These are phyloP conservation scores for Tolypocladium endophyticum DNA, from an alignment of 2,329 filamentous ascomycete genomes.

Conservation along the genomic window DNA sequence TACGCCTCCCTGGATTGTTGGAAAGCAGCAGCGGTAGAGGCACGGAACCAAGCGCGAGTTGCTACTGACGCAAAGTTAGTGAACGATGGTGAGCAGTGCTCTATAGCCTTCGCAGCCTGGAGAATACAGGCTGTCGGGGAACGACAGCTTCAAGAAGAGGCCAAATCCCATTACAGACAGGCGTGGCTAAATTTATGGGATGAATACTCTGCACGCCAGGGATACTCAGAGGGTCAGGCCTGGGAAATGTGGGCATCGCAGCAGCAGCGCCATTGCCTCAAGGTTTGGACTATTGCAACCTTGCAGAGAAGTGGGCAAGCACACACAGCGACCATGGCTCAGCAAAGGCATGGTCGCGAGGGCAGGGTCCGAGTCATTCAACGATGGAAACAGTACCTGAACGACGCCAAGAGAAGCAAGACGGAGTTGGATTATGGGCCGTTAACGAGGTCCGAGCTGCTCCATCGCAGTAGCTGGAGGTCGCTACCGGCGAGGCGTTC, in stretches of 20 bases:
- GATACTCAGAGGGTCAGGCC: conserved; percentile 14
- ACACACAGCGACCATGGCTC: conserved; percentile 23
- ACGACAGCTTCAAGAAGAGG: conserved; percentile 7
- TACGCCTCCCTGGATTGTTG: conserved; percentile 20
- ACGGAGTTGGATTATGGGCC: conserved; percentile 1
- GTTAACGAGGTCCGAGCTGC: conserved; percentile 2
- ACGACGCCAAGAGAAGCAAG: conserved; percentile 5
- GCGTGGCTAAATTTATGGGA: conserved; percentile 12
- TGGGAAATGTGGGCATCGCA: conserved; percentile 20
- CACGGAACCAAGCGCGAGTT: conserved; percentile 6
- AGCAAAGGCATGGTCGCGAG: conserved; percentile 20
- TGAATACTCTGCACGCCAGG: conserved; percentile 10
- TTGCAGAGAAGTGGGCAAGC: conserved; percentile 25
- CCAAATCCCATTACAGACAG: conserved; percentile 10
- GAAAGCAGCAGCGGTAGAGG: conserved; percentile 9
- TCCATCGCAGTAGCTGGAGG: conserved; percentile 14
- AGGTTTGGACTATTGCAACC: conserved; percentile 25
- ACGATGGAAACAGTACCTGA: conserved; percentile 17
- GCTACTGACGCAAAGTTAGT: conserved; percentile 7
- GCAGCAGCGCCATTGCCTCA: conserved; percentile 21
- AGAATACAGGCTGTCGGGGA: conserved; percentile 6
- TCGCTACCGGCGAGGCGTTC: conserved; percentile 14
- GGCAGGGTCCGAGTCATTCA: conserved; percentile 19
- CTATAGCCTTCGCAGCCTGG: conserved; percentile 11
- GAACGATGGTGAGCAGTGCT: conserved; percentile 5